Base-by-base conservation (phyloP, 257 asterid species). In the Gardenia jasminoides region DNA sequence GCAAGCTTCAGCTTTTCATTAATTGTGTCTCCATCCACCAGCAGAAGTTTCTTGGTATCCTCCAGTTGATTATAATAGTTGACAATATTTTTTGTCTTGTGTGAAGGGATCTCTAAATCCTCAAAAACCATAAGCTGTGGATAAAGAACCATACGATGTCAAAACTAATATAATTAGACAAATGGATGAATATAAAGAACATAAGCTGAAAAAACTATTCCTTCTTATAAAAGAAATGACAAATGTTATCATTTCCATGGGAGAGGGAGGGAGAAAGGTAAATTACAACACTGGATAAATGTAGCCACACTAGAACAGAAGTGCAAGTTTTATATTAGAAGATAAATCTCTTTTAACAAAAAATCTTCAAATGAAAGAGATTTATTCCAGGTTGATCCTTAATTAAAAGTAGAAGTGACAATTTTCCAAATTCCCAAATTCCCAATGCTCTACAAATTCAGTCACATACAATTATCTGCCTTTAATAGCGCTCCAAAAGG, bases 11-110 rank as follows among this genome's bases (percentile, higher is more conserved):
- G 88, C 80, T 92, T 93, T 80, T 91, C 97, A 30, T 81, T 82
- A 80, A 93, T 90, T 20, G 88, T 87, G 70, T 94, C 97, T 56
- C 92, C 97, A 76, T 95, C 98, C 83, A 95, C 98, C 67, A 95
- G 68, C 84, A 92, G 88, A 80, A 92, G 85, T 84, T 93, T 93
- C 90, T 92, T 95, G 75, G 92, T 72, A 71, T 82, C 84, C 88
- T 89, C 97, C 91, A 95, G 76, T 85, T 91, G 94, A 43, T 86
- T 77, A 76, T 79, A 90, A 85, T 85, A 90, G 89, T 81, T 89
- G 72, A 88, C 97, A 26, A 95, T 84, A 87, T 91, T 88, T 79
- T 95, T 95, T 52, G 99, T 95, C 88, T 95, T 95, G 84, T 93
- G 98, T 1, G 99, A 82, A 72, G 97, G 90, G 74, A 95, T 76